Evolutionary conservation across 176 grass and related monocot species (phyloP).

Genomic region (Rhynchospora tenuis): DNA sequence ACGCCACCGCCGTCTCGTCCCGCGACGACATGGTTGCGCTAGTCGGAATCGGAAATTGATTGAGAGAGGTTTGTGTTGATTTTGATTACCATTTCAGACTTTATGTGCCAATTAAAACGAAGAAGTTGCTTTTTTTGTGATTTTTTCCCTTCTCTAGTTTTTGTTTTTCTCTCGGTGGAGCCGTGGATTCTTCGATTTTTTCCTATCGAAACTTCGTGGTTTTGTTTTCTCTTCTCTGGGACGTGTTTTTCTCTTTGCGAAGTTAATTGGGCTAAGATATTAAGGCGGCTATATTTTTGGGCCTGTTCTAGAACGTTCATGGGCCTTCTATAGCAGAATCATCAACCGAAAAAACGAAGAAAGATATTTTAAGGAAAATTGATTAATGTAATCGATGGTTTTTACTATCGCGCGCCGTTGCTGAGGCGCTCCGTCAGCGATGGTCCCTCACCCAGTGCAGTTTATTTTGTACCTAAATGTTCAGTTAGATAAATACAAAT

Average conservation of each 20-base stretch:
- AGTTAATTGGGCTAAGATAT: neutral
- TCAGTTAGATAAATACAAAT: too few species aligned
- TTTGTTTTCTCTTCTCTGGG: too few species aligned
- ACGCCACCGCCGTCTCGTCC: slow-evolving; percentile 48
- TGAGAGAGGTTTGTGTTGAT: neutral
- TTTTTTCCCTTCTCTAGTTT: neutral
- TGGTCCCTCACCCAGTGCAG: too few species aligned
- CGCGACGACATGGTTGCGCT: slow-evolving; percentile 61
- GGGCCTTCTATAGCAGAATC: too few species aligned
- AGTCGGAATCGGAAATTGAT: neutral
- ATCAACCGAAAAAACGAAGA: too few species aligned
- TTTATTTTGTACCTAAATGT: too few species aligned
- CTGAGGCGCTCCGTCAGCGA: too few species aligned
- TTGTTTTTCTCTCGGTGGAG: neutral
- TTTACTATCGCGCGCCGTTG: too few species aligned
- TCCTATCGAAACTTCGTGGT: neutral
- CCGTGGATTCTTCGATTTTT: neutral
- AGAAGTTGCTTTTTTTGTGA: neutral
- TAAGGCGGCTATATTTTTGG: neutral
- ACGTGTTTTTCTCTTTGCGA: neutral
- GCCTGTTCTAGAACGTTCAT: neutral
- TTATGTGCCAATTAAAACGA: too few species aligned
- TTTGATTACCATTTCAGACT: neutral
- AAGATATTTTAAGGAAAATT: too few species aligned
- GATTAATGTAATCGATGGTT: too few species aligned